Conservation (phyloP, 202 grass and related monocot genomes). For the Zizania palustris region DNA sequence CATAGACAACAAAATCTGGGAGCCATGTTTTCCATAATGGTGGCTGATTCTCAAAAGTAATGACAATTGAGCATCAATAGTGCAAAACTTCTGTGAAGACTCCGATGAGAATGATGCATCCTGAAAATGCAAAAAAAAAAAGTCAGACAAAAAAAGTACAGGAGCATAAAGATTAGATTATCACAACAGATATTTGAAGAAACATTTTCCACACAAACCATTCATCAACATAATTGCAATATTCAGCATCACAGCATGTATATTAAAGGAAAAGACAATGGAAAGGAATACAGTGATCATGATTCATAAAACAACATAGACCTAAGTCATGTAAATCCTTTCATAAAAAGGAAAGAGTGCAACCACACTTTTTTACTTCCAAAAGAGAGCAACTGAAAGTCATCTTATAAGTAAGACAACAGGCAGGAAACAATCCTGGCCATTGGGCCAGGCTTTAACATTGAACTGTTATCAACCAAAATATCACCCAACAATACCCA, state of each 20-base stretch:
- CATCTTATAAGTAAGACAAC: conserved; percentile 1
- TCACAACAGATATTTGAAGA: conserved; percentile 16
- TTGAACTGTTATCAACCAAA: background rate
- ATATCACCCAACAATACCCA: conserved; percentile 5
- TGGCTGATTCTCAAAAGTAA: conserved; percentile 89
- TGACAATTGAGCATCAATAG: conserved; percentile 80
- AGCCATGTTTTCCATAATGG: conserved; percentile 82
- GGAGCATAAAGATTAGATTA: conserved; percentile 17
- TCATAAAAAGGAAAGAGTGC: background rate
- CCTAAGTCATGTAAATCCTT: background rate
- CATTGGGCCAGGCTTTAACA: background rate
- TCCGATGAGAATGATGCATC: conserved; percentile 64
- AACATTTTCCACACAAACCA: conserved; percentile 6
- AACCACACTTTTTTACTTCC: background rate
- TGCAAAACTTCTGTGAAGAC: conserved; percentile 73
- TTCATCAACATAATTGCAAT: conserved; percentile 24
- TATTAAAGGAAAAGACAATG: conserved; percentile 22
- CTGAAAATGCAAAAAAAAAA: conserved; percentile 45
- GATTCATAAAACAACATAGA: conserved; percentile 24
- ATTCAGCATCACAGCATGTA: conserved; percentile 11
- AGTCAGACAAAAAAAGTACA: conserved; percentile 33
- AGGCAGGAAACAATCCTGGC: background rate
- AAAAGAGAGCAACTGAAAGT: background rate
- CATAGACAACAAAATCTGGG: conserved; percentile 94
- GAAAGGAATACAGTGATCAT: conserved; percentile 15